Evolutionary conservation across 805 yeast species (phyloP).

Genomic region (Candida xyloterini): DNA sequence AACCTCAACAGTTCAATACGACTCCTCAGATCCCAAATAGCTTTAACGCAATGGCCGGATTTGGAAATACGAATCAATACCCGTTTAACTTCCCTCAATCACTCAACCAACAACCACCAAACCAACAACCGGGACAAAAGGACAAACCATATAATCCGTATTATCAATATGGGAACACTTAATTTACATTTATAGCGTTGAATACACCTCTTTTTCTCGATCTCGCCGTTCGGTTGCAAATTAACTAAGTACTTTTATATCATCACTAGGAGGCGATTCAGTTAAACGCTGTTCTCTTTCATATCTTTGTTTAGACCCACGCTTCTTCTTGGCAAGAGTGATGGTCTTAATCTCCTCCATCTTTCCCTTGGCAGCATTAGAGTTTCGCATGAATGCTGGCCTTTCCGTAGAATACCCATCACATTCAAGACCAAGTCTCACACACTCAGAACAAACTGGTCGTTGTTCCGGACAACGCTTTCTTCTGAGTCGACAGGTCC

Average conservation of each 20-base stretch:
- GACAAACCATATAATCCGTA: constrained; percentile 2
- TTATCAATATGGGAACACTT: constrained; percentile 6
- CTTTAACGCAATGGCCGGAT: constrained; percentile 1
- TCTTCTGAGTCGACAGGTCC: constrained; percentile 75
- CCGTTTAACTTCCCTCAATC: constrained; percentile 5
- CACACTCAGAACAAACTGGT: constrained; percentile 61
- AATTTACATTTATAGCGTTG: constrained; percentile 4
- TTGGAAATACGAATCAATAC: background rate
- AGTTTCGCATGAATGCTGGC: constrained; percentile 54
- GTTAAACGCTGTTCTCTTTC: constrained; percentile 19
- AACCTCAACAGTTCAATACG: constrained; percentile 1
- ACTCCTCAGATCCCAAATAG: background rate
- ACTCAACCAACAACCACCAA: constrained; percentile 1
- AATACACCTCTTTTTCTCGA: background rate
- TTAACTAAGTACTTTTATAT: constrained; percentile 1
- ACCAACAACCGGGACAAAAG: background rate
- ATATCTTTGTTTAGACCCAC: constrained; percentile 27
- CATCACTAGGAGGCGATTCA: constrained; percentile 14
- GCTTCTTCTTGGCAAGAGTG: constrained; percentile 38
- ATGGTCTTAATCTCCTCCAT: constrained; percentile 48
- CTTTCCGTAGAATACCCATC: constrained; percentile 49
- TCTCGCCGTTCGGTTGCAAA: constrained; percentile 3
- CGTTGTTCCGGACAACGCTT: constrained; percentile 68
- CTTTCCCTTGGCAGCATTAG: constrained; percentile 40
- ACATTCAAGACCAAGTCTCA: constrained; percentile 53